Percentiles rank a stretch among this genome's conserved stretches.
Conservation (phyloP, 768 basidiomycete genomes). For the Dioszegia aurantiaca region DNA sequence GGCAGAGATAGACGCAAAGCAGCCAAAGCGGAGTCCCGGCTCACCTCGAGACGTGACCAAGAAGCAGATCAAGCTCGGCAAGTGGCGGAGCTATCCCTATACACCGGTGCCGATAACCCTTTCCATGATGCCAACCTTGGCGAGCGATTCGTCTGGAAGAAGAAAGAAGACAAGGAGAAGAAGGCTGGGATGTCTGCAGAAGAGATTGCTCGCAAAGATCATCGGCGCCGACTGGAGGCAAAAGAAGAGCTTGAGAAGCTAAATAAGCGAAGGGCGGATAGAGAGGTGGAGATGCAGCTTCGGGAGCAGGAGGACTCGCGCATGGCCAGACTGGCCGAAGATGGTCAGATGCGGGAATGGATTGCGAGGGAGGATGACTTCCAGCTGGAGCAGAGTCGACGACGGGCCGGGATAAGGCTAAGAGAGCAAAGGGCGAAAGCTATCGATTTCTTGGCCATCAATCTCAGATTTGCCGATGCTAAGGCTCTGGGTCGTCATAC, state of each 20-base stretch:
- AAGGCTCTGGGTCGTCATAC: constrained; percentile 30
- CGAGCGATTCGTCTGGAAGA: constrained; percentile 97
- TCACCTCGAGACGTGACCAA: constrained; percentile 46
- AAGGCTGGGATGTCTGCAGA: constrained; percentile 76
- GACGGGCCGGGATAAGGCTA: constrained; percentile 86
- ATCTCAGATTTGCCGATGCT: constrained; percentile 81
- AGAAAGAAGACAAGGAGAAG: constrained; percentile 93
- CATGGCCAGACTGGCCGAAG: constrained; percentile 85
- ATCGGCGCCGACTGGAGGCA: constrained; percentile 76
- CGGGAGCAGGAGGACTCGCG: constrained; percentile 89
- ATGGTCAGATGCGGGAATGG: constrained; percentile 98
- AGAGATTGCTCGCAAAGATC: constrained; percentile 77
- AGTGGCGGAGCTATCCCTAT: constrained; percentile 85
- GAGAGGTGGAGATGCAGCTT: constrained; percentile 81
- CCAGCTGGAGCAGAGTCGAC: constrained; percentile 88
- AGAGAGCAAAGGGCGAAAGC: constrained; percentile 96
- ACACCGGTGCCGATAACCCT: constrained; percentile 94
- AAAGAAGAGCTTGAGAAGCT: constrained; percentile 91
- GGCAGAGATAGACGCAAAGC: constrained; percentile 82
- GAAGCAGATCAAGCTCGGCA: constrained; percentile 76
- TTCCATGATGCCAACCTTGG: constrained; percentile 96
- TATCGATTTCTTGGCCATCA: constrained; percentile 95
- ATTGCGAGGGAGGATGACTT: constrained; percentile 94
- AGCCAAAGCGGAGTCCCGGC: constrained; percentile 82
- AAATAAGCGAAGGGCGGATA: constrained; percentile 82